A percentile compares a stretch with the other conserved stretches of the same genome.
Conservation (phyloP, 441 rosid genomes). For the Aquilaria agallochum region DNA sequence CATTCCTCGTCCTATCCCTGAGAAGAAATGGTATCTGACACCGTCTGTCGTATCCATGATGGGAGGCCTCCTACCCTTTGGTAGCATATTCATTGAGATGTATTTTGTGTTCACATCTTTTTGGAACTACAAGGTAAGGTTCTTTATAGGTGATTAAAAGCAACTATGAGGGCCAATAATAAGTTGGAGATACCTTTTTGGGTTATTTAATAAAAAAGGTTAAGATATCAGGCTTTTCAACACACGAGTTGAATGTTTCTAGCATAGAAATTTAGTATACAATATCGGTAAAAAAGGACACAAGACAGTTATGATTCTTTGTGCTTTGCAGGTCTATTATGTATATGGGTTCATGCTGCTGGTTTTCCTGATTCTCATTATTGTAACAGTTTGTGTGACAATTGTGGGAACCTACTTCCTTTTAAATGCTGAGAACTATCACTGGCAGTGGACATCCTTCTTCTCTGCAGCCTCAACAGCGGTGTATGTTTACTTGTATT, state of each 20-base stretch:
- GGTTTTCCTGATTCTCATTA: conserved; percentile 82
- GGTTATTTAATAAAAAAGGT: no score
- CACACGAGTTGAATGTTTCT: no score
- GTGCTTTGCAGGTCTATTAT: conserved; percentile 74
- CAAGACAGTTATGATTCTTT: neutral
- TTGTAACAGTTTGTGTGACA: conserved; percentile 92
- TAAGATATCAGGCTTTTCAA: no score
- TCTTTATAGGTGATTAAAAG: neutral
- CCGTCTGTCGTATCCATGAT: conserved; percentile 87
- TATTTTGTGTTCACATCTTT: conserved; percentile 94
- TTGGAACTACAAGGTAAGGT: conserved; percentile 94
- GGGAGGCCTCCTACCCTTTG: conserved; percentile 96
- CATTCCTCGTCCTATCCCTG: conserved; percentile 96
- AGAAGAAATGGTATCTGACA: conserved; percentile 96
- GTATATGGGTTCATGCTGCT: conserved; percentile 94
- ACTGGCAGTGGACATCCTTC: conserved; percentile 99
- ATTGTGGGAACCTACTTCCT: conserved; percentile 95
- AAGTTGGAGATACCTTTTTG: no score
- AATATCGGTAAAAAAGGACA: no score
- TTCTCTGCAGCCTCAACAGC: conserved; percentile 98
- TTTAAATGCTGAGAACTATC: conserved; percentile 92
- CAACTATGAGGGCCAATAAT: no score
- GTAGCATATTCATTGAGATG: conserved; percentile 98
- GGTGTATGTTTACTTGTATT: conserved; percentile 86
- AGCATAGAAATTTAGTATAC: no score